Conservation (phyloP, 2,329 filamentous ascomycete genomes). For the Colletotrichum echinochloae region DNA sequence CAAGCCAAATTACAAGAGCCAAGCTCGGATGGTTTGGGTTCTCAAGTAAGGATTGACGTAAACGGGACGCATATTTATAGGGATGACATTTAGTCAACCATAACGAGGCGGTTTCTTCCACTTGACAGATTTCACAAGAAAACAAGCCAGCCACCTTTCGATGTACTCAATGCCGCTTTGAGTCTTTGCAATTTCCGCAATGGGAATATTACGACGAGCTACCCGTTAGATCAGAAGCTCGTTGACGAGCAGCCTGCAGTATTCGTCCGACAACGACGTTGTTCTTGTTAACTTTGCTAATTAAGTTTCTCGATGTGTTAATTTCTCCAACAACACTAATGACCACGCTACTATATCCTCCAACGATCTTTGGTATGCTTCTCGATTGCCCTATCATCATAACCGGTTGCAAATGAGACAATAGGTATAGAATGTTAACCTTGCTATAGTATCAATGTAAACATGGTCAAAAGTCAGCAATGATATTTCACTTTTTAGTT, state of each 20-base stretch:
- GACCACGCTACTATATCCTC: too few relatives aligned
- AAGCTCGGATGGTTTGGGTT: background rate
- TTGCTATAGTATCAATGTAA: background rate
- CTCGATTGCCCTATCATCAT: too few relatives aligned
- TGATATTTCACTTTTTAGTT: background rate
- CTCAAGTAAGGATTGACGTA: conserved; percentile 23
- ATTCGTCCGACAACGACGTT: background rate
- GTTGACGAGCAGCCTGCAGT: background rate
- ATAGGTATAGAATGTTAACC: background rate
- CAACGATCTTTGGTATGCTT: too few relatives aligned
- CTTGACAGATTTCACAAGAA: background rate
- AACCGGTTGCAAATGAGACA: background rate
- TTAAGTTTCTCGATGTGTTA: too few relatives aligned
- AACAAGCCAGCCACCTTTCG: conserved; percentile 8
- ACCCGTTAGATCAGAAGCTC: background rate
- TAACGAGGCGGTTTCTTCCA: background rate
- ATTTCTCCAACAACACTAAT: too few relatives aligned
- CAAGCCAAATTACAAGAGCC: background rate
- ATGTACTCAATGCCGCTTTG: conserved; percentile 1
- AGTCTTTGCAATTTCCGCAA: background rate
- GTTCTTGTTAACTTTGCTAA: background rate
- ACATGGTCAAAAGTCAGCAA: background rate
- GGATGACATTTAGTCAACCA: background rate
- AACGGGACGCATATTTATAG: conserved; percentile 18
- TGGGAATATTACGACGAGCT: conserved; percentile 8